A percentile compares a stretch with the other conserved stretches of the same genome.
phyloP scores from a whole-genome alignment of 441 rosid species.

The Bruguiera hainesii region DNA sequence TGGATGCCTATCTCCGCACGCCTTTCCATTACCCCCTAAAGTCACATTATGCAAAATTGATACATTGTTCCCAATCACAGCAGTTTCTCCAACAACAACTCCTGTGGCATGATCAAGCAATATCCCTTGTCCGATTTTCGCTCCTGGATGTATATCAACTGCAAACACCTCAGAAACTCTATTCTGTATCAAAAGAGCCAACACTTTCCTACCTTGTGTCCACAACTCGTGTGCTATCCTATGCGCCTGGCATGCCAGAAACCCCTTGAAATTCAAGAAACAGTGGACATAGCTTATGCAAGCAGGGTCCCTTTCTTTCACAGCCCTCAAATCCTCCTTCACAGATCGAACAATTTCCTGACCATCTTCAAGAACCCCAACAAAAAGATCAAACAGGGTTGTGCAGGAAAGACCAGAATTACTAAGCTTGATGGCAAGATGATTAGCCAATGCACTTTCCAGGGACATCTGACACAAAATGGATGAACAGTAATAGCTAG shows the following conservation, averaged over 20 bases:
- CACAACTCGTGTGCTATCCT: constrained; percentile 70
- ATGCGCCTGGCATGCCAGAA: constrained; percentile 72
- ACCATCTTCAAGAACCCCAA: constrained; percentile 41
- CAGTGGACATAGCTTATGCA: constrained; percentile 65
- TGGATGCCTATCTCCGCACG: constrained; percentile 75
- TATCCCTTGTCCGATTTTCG: constrained; percentile 62
- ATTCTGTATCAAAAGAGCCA: constrained; percentile 70
- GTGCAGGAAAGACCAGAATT: constrained; percentile 39
- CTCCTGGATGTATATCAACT: constrained; percentile 83
- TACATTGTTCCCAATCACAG: constrained; percentile 75
- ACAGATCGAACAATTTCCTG: constrained; percentile 42
- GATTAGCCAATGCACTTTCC: constrained; percentile 53
- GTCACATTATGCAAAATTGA: constrained; percentile 85
- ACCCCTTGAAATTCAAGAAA: constrained; percentile 70
- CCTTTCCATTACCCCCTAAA: constrained; percentile 82
- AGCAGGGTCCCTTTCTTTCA: constrained; percentile 75
- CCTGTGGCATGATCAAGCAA: constrained; percentile 83
- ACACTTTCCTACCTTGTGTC: constrained; percentile 41
- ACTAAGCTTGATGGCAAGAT: constrained; percentile 59
- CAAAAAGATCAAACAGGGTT: constrained; percentile 62
- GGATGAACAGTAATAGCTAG: constrained; percentile 49
- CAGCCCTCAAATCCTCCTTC: constrained; percentile 56
- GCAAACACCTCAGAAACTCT: constrained; percentile 64
- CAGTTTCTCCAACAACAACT: constrained; percentile 77
- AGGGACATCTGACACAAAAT: constrained; percentile 51